Conservation (phyloP, 495 filamentous ascomycete genomes). For the Physcia stellaris region DNA sequence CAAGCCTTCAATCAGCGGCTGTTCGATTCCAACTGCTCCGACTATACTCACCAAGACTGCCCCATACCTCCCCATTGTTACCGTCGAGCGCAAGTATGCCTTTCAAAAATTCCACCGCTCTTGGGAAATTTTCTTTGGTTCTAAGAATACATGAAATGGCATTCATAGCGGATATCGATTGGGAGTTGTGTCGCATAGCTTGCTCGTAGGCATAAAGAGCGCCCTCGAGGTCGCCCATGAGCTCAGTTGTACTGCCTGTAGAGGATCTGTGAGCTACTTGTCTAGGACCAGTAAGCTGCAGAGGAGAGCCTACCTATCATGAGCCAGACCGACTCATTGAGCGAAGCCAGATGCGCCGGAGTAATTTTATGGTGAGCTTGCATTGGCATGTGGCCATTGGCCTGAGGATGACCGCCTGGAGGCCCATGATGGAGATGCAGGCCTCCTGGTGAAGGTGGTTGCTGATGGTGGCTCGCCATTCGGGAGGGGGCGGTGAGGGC, state of each 20-base stretch:
- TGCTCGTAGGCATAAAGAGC: slow-evolving; percentile 81
- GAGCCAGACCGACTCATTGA: slow-evolving; percentile 88
- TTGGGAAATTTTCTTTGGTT: slow-evolving; percentile 83
- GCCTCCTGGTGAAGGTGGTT: slow-evolving; percentile 35
- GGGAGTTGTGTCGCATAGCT: slow-evolving; percentile 72
- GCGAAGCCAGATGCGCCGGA: slow-evolving; percentile 43
- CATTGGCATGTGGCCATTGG: slow-evolving; percentile 39
- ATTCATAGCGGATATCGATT: slow-evolving; percentile 88
- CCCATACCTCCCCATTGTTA: slow-evolving; percentile 91
- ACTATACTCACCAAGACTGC: slow-evolving; percentile 61
- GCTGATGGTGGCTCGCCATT: slow-evolving; percentile 29
- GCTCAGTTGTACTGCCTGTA: slow-evolving; percentile 69
- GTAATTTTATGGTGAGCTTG: slow-evolving; percentile 41
- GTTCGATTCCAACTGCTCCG: too few relatives aligned
- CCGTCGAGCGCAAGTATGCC: slow-evolving; percentile 81
- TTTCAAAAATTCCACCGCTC: slow-evolving; percentile 86
- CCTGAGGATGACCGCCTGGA: slow-evolving; percentile 33
- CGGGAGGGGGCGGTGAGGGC: too few relatives aligned
- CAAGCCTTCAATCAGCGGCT: slow-evolving; percentile 6
- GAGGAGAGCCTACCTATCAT: slow-evolving; percentile 60
- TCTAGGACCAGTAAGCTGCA: slow-evolving; percentile 1
- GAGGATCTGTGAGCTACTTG: slow-evolving; percentile 8
- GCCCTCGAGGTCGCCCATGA: slow-evolving; percentile 78
- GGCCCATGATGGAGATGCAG: slow-evolving; percentile 35
- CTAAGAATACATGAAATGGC: slow-evolving; percentile 83